Conservation (phyloP, 2,329 filamentous ascomycete species). For the Scytalidium lignicola region DNA sequence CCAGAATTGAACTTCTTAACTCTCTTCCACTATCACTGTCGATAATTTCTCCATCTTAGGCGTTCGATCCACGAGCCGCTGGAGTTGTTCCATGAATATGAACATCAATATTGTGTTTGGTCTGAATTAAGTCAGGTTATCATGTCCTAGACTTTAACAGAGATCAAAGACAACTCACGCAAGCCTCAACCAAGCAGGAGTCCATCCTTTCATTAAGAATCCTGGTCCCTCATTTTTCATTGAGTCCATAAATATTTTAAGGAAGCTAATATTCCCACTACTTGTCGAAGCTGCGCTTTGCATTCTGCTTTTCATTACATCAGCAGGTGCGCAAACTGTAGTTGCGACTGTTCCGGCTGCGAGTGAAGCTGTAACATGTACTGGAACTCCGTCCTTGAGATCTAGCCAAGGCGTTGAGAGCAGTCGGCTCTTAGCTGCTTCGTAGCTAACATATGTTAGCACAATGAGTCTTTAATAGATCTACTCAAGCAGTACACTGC, state of each 20-base stretch:
- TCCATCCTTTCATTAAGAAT: slow-evolving; percentile 43
- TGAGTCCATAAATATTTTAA: slow-evolving; percentile 30
- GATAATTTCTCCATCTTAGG: neutral
- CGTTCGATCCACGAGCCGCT: slow-evolving; percentile 22
- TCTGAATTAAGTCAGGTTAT: slow-evolving; percentile 19
- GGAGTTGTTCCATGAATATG: slow-evolving; percentile 40
- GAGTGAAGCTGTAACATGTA: slow-evolving; percentile 35
- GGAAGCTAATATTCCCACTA: slow-evolving; percentile 21
- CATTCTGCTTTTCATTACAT: slow-evolving; percentile 39
- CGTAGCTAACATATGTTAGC: neutral
- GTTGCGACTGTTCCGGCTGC: slow-evolving; percentile 41
- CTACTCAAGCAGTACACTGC: slow-evolving; percentile 30
- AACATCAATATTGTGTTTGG: slow-evolving; percentile 42
- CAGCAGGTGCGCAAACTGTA: slow-evolving; percentile 39
- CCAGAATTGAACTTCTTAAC: neutral
- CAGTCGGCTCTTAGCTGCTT: slow-evolving; percentile 8
- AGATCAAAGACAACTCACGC: slow-evolving; percentile 27
- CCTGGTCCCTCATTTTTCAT: slow-evolving; percentile 34
- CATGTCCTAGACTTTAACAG: neutral
- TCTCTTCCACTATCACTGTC: neutral
- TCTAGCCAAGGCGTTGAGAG: slow-evolving; percentile 8
- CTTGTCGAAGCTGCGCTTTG: slow-evolving; percentile 27
- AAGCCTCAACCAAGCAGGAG: slow-evolving; percentile 38
- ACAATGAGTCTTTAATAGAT: neutral
- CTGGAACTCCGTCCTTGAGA: slow-evolving; percentile 34